Evolutionary conservation across 768 basidiomycete species (phyloP).

Genomic region (Auricularia sp.): DNA sequence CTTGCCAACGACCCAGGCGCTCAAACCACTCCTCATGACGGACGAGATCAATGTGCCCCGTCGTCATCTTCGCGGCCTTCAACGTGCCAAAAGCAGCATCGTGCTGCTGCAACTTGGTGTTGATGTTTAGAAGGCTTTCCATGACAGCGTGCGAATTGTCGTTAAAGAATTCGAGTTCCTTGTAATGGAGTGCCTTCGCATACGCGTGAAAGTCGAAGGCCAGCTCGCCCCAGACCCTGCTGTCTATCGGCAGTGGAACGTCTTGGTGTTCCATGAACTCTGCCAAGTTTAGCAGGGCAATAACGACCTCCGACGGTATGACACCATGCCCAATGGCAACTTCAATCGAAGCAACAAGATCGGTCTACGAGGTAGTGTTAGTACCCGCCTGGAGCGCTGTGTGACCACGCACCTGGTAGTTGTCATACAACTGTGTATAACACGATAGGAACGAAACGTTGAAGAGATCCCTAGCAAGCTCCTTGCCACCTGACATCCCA

Average conservation of each 20-base stretch:
- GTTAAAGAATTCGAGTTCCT: slow-evolving; percentile 91
- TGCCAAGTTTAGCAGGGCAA: slow-evolving; percentile 83
- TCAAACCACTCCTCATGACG: slow-evolving; percentile 99
- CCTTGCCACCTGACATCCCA: slow-evolving; percentile 17
- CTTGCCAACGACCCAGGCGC: slow-evolving; percentile 90
- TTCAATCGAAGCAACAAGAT: slow-evolving; percentile 85
- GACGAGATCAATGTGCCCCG: slow-evolving; percentile 75
- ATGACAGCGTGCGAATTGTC: slow-evolving; percentile 86
- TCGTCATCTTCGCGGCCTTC: slow-evolving; percentile 52
- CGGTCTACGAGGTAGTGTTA: slow-evolving; percentile 49
- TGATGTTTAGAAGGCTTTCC: slow-evolving; percentile 90
- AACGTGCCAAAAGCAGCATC: slow-evolving; percentile 98
- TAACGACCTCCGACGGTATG: slow-evolving; percentile 81
- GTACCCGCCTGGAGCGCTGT: background rate
- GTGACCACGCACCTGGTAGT: slow-evolving; percentile 67
- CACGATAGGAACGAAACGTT: slow-evolving; percentile 98
- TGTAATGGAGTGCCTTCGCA: slow-evolving; percentile 97
- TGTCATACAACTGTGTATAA: slow-evolving; percentile 91
- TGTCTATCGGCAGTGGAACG: slow-evolving; percentile 86
- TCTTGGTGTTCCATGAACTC: slow-evolving; percentile 99
- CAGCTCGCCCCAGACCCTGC: slow-evolving; percentile 86
- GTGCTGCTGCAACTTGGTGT: slow-evolving; percentile 91
- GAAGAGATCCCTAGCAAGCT: slow-evolving; percentile 88
- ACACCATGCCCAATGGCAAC: slow-evolving; percentile 65
- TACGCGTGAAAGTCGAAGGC: slow-evolving; percentile 90